Base-by-base conservation (phyloP, 163 green algal genomes). In the Chlorella variabilis region DNA sequence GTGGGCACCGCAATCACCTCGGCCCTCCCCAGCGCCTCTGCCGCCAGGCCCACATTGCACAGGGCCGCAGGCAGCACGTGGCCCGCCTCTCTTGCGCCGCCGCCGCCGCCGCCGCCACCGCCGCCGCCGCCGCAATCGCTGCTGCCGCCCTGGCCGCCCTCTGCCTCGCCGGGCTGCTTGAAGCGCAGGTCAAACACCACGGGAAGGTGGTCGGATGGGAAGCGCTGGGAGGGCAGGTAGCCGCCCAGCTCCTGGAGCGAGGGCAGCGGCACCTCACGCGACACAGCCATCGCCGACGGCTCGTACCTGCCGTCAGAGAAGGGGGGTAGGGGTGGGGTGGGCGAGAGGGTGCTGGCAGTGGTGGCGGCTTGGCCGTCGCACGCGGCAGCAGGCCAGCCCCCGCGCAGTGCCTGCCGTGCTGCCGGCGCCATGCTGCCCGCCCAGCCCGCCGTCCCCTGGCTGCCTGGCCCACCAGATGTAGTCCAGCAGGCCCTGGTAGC, bases 171-270 rank as follows among this genome's bases (percentile, higher is more conserved):
- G 36, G 17, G 18, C 51, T 34, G 29, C 38, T n/a, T 36, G 48
- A 79, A 86, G 54, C 83, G 71, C 20, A 93, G 77, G 74, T 92
- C 87, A 23, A 78, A 83, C 3, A 91, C 83, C 18, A 98, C 92
- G 36, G 94, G 88, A 20, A 98, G 77, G 85, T 98, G 95, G 85
- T 98, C 95, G 0, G 94, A 98, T 0, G 95, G 93, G 82, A 94
- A 95, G 38, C 61, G 63, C 23, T 78, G 31, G 41, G 84, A 92
- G 54, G 95, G 95, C 9, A 98, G 88, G 87, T 92, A 97, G 59
- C 80, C 75, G 6, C 73, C 84, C 38, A 98, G 80, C 68, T 93
- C 79, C 36, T 85, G 45, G 45, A 87, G 71, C 0, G 39, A 70
- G 2, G 94, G 94, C 36, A 93, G 75, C 6, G 90, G 90, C 33